These are phyloP conservation scores for Pseudozyma thailandica DNA, from an alignment of 1,284 basidiomycete species.

Conservation along the genomic window DNA sequence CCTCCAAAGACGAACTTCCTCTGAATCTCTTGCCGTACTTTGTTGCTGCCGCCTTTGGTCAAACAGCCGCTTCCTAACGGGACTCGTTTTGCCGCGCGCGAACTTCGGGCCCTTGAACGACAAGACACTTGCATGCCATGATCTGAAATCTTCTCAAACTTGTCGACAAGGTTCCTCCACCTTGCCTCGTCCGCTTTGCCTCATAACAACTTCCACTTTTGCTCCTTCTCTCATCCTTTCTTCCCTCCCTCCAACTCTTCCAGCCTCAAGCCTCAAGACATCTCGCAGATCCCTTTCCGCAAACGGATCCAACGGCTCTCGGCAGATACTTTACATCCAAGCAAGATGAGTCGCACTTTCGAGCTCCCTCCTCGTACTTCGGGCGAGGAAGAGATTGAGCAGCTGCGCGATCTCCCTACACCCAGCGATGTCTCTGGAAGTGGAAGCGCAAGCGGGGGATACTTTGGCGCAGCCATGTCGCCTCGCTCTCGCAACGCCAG, in stretches of 20 bases:
- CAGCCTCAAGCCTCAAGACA: background rate
- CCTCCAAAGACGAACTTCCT: no score
- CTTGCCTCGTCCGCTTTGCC: background rate
- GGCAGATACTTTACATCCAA: background rate
- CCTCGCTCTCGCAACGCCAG: slow-evolving; percentile 2
- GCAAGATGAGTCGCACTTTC: slow-evolving; percentile 16
- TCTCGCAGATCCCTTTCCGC: background rate
- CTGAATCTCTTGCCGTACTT: no score
- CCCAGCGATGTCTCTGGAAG: background rate
- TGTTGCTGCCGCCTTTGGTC: no score
- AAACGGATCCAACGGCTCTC: background rate
- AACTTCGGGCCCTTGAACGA: no score
- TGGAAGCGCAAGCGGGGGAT: background rate
- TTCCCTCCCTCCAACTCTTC: background rate
- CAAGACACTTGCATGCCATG: no score
- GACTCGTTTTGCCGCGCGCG: no score
- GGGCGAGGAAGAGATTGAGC: slow-evolving; percentile 25
- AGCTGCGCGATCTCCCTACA: slow-evolving; percentile 11
- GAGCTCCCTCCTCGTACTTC: slow-evolving; percentile 1
- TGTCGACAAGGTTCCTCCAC: background rate
- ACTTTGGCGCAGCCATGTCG: slow-evolving; percentile 2
- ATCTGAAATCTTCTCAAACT: no score
- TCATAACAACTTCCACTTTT: background rate
- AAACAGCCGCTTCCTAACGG: no score
- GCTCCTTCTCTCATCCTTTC: background rate